Evolutionary conservation across 2,329 filamentous ascomycete species (phyloP), one percentile per base, ranked within the genome.

Genomic region (Beauveria sp.): DNA sequence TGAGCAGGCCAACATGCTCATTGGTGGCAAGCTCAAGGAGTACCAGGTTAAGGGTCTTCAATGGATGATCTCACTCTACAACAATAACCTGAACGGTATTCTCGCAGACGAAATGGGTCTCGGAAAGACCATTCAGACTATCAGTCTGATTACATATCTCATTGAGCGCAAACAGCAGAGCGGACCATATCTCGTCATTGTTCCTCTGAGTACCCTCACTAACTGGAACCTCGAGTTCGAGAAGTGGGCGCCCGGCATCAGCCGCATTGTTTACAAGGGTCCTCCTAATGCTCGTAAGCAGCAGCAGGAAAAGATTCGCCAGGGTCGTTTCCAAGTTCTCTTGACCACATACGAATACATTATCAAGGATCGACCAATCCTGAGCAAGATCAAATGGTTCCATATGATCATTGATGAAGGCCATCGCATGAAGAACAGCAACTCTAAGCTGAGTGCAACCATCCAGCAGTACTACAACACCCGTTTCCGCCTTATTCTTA

Each of bases 361-460:
- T 76, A 99, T 99, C 84, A 99, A 97, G 78, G 94, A 99, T 71
- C 87, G 94, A 41, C 93, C 93, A 0, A 82, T 99, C 67, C 79
- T 99, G 14, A 96, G 91, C 80, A 97, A 97, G 81, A 93, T 99
- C 77, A 97, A 97, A 77, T 99, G 94, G 94, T 89, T 97, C 69
- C 94, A 99, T 78, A 97, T 99, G 94, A 97, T 99, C 69, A 94
- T 99, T 66, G 94, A 99, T 70, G 94, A 99, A 80, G 94, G 94
- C 77, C 94, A 99, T 75, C 92, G 94, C 73, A 99, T 99, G 94
- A 99, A 99, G 84, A 99, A 99, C 76, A 84, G 91, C 34, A 88
- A 94, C 68, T 99, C 94, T 10, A 99, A 99, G 78, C 83, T 99
- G 67, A 97, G 91, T 75, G 91, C 87, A 66, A 97, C 94, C 5